Base-by-base conservation (phyloP, 2,329 filamentous ascomycete genomes). In the Orbilia ellipsospora region DNA sequence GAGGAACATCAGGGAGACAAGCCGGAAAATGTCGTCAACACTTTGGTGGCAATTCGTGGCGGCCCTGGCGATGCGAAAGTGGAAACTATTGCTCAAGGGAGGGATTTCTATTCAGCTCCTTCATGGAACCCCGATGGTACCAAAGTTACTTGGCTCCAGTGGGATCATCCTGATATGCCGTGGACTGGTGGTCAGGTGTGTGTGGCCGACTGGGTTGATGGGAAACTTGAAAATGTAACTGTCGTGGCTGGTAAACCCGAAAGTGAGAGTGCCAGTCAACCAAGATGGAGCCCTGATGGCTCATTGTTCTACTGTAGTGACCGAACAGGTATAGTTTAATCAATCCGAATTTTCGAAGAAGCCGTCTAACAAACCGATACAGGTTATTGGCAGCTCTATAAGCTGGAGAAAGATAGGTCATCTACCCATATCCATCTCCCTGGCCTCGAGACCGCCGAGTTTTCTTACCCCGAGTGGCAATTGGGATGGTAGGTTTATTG, bases 31-130 rank as follows among this genome's bases (percentile, higher is more conserved):
- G 78, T 83, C 7, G 79, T 80, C n/a, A 81, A 83, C 42, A 78
- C 74, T 10, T 48, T 82, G n/a, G 80, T 82, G 1, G 79, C 79
- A 1, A 80, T 82, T 48, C 5, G 26, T 31, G 63, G 63, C 8
- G 75, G 81, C 56, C 66, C 78, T 4, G 64, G 73, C 4, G 76
- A 77, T 10, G 79, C 79, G 0, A 79, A 82, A 7, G 82, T 85
- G 1, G 82, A 79, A 28, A 79, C 83, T 0, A 78, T 87, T 2
- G 82, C 82, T 0, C 73, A 81, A 4, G 85, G 83, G 0, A 84
- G 85, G 1, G 86, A 88, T 78, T 88, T 88, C 61, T 88, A 87
- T 78, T 84, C 83, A 20, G 82, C 84, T 20, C 86, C 86, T 0
- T 83, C 83, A 15, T 87, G 85, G 77, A 86, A 83, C 72, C 82